Percentiles rank a stretch among this genome's conserved stretches.
These are phyloP conservation scores for Aphelidium insulamus DNA, from an alignment of 371 early-diverging fungal genomes.

Conservation along the genomic window DNA sequence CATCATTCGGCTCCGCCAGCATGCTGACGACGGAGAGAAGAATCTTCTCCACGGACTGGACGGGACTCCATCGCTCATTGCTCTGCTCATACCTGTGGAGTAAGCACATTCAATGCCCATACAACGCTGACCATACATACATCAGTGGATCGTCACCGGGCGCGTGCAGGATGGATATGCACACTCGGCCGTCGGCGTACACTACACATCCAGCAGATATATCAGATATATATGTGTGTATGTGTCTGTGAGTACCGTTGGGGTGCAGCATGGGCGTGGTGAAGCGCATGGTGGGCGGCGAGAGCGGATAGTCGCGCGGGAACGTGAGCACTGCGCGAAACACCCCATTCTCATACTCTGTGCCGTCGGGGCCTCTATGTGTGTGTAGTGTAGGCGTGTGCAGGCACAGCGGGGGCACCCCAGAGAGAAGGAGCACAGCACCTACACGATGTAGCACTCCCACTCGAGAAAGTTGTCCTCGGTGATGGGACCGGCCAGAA, in stretches of 20 bases:
- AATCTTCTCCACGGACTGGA: constrained; percentile 94
- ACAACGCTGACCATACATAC: constrained; percentile 42
- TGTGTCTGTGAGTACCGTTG: constrained; percentile 24
- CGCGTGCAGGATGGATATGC: constrained; percentile 96
- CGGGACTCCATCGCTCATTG: constrained; percentile 86
- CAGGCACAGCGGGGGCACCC: neutral
- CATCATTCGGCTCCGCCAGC: constrained; percentile 96
- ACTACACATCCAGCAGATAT: constrained; percentile 16
- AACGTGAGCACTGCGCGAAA: constrained; percentile 65
- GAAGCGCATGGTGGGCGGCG: constrained; percentile 75
- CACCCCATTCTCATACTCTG: constrained; percentile 77
- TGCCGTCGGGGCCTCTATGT: constrained; percentile 70
- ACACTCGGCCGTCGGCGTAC: constrained; percentile 91
- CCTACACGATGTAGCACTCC: constrained; percentile 84
- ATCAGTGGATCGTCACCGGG: constrained; percentile 95
- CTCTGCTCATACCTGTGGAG: constrained; percentile 85
- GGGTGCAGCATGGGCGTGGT: constrained; percentile 87
- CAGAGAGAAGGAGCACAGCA: constrained; percentile 1
- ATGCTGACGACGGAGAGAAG: constrained; percentile 81
- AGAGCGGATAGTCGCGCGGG: constrained; percentile 85
- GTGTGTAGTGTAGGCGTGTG: constrained; percentile 2
- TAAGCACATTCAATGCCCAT: no score
- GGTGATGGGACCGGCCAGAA: constrained; percentile 49
- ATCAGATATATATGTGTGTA: neutral
- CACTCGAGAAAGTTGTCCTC: constrained; percentile 89